Percentiles rank a stretch among this genome's conserved stretches.
Conservation (phyloP, 2,329 filamentous ascomycete species). For the Pseudogymnoascus sp. region DNA sequence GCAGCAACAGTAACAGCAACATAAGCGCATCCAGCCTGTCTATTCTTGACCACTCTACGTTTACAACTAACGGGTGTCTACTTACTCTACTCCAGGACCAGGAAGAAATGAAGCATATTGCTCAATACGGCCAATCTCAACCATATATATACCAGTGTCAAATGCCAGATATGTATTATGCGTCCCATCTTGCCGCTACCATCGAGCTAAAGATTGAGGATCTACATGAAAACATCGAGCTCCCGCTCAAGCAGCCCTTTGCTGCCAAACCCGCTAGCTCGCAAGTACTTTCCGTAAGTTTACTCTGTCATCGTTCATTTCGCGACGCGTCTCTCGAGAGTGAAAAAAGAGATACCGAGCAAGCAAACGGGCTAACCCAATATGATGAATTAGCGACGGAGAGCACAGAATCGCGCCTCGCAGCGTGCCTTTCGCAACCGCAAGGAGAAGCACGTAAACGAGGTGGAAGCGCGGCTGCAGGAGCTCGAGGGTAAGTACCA, state of each 20-base stretch:
- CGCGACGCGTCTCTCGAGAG: too few relatives aligned
- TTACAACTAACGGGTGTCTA: too few relatives aligned
- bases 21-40: too few relatives aligned
- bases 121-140: neutral
- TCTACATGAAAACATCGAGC: slow-evolving; percentile 28
- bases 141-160: slow-evolving; percentile 20
- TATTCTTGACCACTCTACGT: too few relatives aligned
- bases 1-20: too few relatives aligned
- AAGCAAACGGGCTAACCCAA: slow-evolving; percentile 11
- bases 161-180: slow-evolving; percentile 21
- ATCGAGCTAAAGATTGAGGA: slow-evolving; percentile 28
- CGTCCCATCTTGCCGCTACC: slow-evolving; percentile 11
- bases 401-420: slow-evolving; percentile 53
- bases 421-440: slow-evolving; percentile 54
- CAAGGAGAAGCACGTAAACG: slow-evolving; percentile 57
- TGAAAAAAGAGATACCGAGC: slow-evolving; percentile 4
- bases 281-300: slow-evolving; percentile 28
- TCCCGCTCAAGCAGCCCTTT: slow-evolving; percentile 23
- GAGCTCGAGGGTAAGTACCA: slow-evolving; percentile 48
- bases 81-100: neutral
- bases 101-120: neutral
- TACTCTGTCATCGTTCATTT: too few relatives aligned
- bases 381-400: slow-evolving; percentile 40
- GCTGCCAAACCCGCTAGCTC: slow-evolving; percentile 25
- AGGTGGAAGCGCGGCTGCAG: slow-evolving; percentile 49